phyloP scores from a whole-genome alignment of 768 basidiomycete species.

The Suillus luteus region DNA sequence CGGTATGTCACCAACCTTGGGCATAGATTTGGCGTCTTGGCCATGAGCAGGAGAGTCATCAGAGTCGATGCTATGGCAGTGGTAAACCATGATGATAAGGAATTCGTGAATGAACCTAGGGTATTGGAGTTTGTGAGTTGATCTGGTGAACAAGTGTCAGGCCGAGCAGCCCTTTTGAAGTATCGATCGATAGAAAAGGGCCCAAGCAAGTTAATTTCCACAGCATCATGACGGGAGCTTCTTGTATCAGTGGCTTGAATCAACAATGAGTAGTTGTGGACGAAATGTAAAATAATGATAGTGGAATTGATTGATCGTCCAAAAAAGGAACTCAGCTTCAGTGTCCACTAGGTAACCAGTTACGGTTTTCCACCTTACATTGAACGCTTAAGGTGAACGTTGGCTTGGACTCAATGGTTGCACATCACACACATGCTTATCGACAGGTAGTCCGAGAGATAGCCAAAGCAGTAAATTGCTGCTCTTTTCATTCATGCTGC shows the following conservation, averaged over 20 bases:
- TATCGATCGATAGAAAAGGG: not conserved
- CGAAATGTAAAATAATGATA: slow-evolving; percentile 2
- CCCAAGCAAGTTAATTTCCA: slow-evolving; percentile 10
- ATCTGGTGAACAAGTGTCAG: not conserved
- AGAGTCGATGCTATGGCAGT: slow-evolving; percentile 9
- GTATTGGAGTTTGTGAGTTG: slow-evolving; percentile 16
- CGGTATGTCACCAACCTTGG: slow-evolving; percentile 3
- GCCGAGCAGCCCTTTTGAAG: not conserved
- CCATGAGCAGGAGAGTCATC: not conserved
- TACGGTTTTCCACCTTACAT: not conserved
- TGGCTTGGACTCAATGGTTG: slow-evolving; percentile 19
- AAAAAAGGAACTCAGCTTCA: slow-evolving; percentile 17
- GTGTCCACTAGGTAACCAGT: not conserved
- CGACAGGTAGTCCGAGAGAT: slow-evolving; percentile 34
- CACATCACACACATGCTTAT: slow-evolving; percentile 24
- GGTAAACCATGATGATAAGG: slow-evolving; percentile 1
- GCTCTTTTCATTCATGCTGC: slow-evolving; percentile 10
- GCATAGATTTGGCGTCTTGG: not conserved
- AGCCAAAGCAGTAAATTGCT: slow-evolving; percentile 25
- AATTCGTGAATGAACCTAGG: slow-evolving; percentile 7
- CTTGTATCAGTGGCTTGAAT: not conserved
- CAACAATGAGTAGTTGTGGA: slow-evolving; percentile 23
- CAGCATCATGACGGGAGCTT: not conserved
- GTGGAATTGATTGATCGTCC: slow-evolving; percentile 13
- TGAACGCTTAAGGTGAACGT: not conserved